phyloP scores from a whole-genome alignment of 1,284 basidiomycete species.

The Ustilago sp. region DNA sequence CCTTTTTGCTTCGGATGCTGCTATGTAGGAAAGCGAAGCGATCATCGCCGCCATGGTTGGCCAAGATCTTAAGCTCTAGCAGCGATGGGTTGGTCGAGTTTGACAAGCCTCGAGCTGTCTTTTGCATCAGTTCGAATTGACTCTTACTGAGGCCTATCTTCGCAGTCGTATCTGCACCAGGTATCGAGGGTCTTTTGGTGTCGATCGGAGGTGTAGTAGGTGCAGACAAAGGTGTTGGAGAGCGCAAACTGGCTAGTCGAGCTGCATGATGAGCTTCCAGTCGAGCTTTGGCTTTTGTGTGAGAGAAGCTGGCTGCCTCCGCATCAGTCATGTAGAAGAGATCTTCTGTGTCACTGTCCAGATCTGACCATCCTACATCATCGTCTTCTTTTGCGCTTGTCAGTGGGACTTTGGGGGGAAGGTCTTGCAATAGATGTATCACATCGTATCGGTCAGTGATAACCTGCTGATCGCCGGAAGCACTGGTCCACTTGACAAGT shows the following conservation, averaged over 20 bases:
- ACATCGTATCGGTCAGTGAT: constrained; percentile 37
- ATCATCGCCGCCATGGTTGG: constrained; percentile 80
- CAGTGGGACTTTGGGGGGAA: constrained; percentile 1
- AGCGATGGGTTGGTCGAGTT: constrained; percentile 80
- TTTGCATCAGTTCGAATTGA: constrained; percentile 78
- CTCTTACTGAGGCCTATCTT: constrained; percentile 21
- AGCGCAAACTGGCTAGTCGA: neutral
- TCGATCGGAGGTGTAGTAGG: neutral
- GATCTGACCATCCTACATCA: constrained; percentile 33
- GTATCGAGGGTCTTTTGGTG: neutral
- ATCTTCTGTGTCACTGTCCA: constrained; percentile 39
- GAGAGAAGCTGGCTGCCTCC: constrained; percentile 18
- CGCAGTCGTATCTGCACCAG: neutral
- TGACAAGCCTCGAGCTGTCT: constrained; percentile 78
- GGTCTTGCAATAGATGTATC: constrained; percentile 23
- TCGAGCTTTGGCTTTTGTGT: constrained; percentile 3
- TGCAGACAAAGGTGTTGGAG: neutral
- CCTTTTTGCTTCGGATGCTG: neutral
- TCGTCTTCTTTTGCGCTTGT: neutral
- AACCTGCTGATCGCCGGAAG: neutral
- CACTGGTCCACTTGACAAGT: constrained; percentile 28
- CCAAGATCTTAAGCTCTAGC: constrained; percentile 86
- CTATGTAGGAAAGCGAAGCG: constrained; percentile 80
- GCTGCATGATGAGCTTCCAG: constrained; percentile 16
- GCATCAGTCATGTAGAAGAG: constrained; percentile 30